A percentile compares a stretch with the other conserved stretches of the same genome.
phyloP scores from a whole-genome alignment of 441 rosid species.

The Isatis lusitanica region DNA sequence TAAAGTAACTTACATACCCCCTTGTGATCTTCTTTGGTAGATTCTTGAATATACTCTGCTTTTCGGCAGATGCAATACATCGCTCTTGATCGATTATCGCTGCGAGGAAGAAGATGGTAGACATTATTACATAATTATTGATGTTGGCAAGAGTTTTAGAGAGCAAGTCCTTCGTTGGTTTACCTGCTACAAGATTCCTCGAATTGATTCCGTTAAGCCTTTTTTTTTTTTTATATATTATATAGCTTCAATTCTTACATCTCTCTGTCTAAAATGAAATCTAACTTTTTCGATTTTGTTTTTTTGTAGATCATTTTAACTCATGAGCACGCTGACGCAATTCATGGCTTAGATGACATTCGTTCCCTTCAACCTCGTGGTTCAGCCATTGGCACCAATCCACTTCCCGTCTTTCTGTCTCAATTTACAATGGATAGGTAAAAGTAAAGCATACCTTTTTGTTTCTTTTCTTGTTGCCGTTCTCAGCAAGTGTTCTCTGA shows the following conservation, averaged over 20 bases:
- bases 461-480: not conserved
- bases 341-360: constrained; percentile 90
- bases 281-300: constrained; percentile 6
- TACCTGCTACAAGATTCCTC: constrained; percentile 75
- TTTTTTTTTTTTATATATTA: not conserved
- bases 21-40: not conserved
- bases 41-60: constrained; percentile 26
- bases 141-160: constrained; percentile 91
- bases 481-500: not conserved
- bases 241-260: not conserved
- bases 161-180: constrained; percentile 98
- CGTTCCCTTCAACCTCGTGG: constrained; percentile 81
- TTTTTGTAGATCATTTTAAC: constrained; percentile 79
- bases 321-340: constrained; percentile 97
- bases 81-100: constrained; percentile 73
- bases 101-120: constrained; percentile 41
- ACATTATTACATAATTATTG: constrained; percentile 72
- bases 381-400: constrained; percentile 68
- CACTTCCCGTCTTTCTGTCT: constrained; percentile 64
- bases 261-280: not conserved
- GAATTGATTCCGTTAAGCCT: constrained; percentile 71
- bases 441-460: not conserved
- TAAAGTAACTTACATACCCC: no score
- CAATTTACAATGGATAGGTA: constrained; percentile 85
- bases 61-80: constrained; percentile 84